Conservation (phyloP, 331 rosid species). For the Quercus phellos region DNA sequence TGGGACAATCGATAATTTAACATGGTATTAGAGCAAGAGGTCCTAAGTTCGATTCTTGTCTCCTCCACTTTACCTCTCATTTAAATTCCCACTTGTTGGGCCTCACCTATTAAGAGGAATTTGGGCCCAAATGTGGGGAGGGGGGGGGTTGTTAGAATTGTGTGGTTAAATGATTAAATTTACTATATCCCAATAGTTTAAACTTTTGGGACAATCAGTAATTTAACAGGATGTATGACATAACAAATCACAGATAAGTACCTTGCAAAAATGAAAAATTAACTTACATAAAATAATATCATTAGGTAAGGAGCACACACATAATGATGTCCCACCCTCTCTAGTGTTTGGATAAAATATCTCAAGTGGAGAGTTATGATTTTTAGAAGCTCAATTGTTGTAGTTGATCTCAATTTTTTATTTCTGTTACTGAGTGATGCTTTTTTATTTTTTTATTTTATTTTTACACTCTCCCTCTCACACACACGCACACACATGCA, state of each 20-base stretch:
- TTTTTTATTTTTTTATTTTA: background rate
- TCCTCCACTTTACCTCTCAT: too few species aligned
- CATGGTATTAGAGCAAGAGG: too few species aligned
- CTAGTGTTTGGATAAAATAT: background rate
- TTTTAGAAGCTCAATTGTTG: background rate
- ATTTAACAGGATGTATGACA: background rate
- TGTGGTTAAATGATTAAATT: too few species aligned
- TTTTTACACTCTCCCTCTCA: background rate
- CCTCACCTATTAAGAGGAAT: too few species aligned
- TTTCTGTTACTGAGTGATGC: background rate
- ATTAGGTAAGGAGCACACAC: background rate
- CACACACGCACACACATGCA: background rate
- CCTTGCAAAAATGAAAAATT: background rate
- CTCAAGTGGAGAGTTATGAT: background rate
- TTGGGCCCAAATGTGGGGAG: too few species aligned
- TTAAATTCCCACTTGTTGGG: too few species aligned
- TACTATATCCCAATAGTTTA: too few species aligned
- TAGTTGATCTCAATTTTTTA: background rate
- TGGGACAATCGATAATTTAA: too few species aligned
- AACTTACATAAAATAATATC: background rate
- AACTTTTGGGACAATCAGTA: too few species aligned
- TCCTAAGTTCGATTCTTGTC: too few species aligned
- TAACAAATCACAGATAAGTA: background rate
- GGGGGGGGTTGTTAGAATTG: too few species aligned
- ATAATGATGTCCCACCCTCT: background rate